Percentiles rank a stretch among this genome's conserved stretches.
phyloP scores from a whole-genome alignment of 2,329 filamentous ascomycete species.

The Botrytis aclada region DNA sequence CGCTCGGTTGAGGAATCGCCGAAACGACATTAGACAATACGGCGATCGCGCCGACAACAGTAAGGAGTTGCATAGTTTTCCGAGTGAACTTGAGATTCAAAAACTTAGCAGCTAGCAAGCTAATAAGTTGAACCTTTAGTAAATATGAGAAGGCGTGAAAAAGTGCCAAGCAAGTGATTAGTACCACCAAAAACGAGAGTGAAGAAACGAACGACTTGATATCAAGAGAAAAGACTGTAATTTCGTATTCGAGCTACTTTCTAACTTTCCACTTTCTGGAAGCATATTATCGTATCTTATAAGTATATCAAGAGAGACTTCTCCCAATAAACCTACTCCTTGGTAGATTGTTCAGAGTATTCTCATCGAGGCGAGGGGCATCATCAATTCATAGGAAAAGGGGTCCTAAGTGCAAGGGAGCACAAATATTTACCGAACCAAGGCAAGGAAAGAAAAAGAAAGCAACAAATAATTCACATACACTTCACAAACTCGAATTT shows the following conservation, averaged over 20 bases:
- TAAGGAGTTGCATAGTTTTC: conserved; percentile 24
- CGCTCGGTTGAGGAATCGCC: conserved; percentile 13
- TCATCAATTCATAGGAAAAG: background rate
- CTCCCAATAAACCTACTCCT: background rate
- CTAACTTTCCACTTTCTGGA: background rate
- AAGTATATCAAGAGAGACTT: background rate
- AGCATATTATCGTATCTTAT: conserved; percentile 14
- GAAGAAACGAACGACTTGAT: conserved; percentile 3
- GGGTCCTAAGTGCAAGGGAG: conserved; percentile 8
- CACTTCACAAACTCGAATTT: conserved; percentile 1
- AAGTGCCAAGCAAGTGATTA: background rate
- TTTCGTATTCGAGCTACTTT: background rate
- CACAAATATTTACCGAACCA: conserved; percentile 3
- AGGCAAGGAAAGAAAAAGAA: conserved; percentile 1
- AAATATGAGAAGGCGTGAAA: background rate
- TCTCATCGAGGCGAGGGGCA: conserved; percentile 11
- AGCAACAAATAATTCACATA: conserved; percentile 8
- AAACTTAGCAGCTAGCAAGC: background rate
- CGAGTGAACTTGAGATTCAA: background rate
- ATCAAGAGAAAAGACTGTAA: background rate
- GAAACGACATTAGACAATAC: conserved; percentile 21
- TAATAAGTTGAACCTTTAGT: background rate
- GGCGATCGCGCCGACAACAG: conserved; percentile 18
- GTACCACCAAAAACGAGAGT: background rate
- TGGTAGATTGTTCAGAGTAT: background rate